These are phyloP conservation scores for Lignosus rhinocerotis DNA, from an alignment of 1,284 basidiomycete genomes.

Conservation along the genomic window DNA sequence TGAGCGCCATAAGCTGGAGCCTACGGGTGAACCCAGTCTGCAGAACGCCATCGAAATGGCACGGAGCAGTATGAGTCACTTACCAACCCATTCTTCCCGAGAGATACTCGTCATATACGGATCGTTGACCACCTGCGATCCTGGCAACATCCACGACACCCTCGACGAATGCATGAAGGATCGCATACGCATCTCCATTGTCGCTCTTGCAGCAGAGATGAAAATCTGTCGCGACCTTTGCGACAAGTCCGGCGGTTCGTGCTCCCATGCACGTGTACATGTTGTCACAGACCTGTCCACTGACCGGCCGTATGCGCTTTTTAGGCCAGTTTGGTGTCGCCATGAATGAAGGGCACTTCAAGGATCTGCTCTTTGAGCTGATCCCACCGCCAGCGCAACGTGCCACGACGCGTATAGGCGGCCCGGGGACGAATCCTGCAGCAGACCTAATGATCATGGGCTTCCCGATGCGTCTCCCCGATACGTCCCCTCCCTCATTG, in stretches of 20 bases:
- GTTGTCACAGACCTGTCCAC: neutral
- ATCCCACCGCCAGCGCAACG: constrained; percentile 92
- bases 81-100: constrained; percentile 93
- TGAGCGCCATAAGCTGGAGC: constrained; percentile 88
- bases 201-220: constrained; percentile 94
- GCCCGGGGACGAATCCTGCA: constrained; percentile 54
- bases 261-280: neutral
- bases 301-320: constrained; percentile 13
- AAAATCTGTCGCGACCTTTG: constrained; percentile 93
- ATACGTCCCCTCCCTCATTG: constrained; percentile 77
- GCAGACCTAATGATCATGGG: constrained; percentile 99
- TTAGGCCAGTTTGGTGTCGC: constrained; percentile 91
- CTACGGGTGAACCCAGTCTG: constrained; percentile 89
- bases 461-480: constrained; percentile 90
- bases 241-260: constrained; percentile 83
- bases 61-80: constrained; percentile 87
- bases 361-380: constrained; percentile 93
- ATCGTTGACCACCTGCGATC: constrained; percentile 94
- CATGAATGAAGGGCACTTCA: constrained; percentile 95
- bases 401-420: constrained; percentile 51
- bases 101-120: constrained; percentile 95
- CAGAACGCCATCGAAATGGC: constrained; percentile 99
- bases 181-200: constrained; percentile 89
- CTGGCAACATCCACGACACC: constrained; percentile 94
- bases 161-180: constrained; percentile 79